Evolutionary conservation across 1,284 basidiomycete species (phyloP), one percentile per base, ranked within the genome.

Genomic region (Agaricales sp.): DNA sequence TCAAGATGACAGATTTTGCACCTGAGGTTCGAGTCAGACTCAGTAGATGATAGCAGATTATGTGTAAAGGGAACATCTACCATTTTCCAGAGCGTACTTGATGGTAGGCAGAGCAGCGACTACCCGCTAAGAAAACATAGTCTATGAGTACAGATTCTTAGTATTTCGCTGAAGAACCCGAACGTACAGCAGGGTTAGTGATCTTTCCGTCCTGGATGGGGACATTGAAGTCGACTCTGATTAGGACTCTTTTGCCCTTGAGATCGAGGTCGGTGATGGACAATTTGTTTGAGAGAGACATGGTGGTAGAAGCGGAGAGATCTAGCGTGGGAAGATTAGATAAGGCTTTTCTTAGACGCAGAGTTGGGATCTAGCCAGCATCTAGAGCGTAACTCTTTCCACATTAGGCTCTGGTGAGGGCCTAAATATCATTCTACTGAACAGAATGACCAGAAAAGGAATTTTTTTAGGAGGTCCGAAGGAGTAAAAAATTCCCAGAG

Each of bases 161-260:
- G 50, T 50, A 50, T 43, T 55, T 50, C 30, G 21, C 35, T 38
- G 35, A 35, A 48, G 49, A 54, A 50, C 50, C 43, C 46, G 46
- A 37, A 73, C 89, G 56, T 63, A 94, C 92, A 52, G 92, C 92
- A 57, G 92, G 88, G 75, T 98, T 99, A 50, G 95, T 96, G 75
- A 99, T 95, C 66, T 85, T 83, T 50, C 84, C 83, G 55, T 85
- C 84, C 62, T 85, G 77, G 70, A 91, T 82, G 56, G 95, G 95
- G 57, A 99, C 95, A 71, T 99, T 99, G 75, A 99, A 99, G 78
- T 99, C 96, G 60, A 98, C 91, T 57, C 92, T 87, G 65, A 96
- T 92, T 60, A 97, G 85, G 62, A 98, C 93, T 58, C 89, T 88
- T 69, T 91, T 93, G 65, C 74, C 88, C 62, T 82, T 82, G 74